phyloP scores from a whole-genome alignment of 345 rosid species.

The Firmiana major region DNA sequence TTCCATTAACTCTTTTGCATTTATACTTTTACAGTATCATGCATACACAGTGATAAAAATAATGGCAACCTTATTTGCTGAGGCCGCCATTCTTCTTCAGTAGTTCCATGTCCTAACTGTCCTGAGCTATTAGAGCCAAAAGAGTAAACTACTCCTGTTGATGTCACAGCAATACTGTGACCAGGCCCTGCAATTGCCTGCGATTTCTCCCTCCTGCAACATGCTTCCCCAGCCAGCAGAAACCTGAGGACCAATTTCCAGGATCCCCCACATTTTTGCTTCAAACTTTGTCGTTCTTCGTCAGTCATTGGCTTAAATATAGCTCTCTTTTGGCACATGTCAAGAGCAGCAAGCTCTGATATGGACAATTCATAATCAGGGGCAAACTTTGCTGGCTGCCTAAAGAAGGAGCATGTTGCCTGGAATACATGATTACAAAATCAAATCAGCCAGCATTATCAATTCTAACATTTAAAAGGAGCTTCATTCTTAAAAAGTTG shows the following conservation, averaged over 20 bases:
- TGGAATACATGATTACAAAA: conserved; percentile 42
- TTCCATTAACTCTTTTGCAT: conserved; percentile 37
- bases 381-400: conserved; percentile 82
- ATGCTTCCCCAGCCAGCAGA: conserved; percentile 76
- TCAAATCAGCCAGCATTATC: conserved; percentile 61
- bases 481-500: not conserved
- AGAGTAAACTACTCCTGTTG: conserved; percentile 69
- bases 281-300: conserved; percentile 60
- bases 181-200: conserved; percentile 98
- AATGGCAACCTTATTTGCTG: conserved; percentile 71
- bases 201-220: conserved; percentile 88
- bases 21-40: conserved; percentile 24
- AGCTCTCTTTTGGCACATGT: conserved; percentile 75
- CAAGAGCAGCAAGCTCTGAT: conserved; percentile 95
- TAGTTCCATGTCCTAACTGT: conserved; percentile 86
- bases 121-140: conserved; percentile 85
- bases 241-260: conserved; percentile 90
- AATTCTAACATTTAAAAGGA: conserved; percentile 31
- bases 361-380: conserved; percentile 78
- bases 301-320: conserved; percentile 73
- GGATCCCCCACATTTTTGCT: conserved; percentile 81
- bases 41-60: conserved; percentile 31
- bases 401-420: conserved; percentile 95
- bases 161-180: conserved; percentile 84
- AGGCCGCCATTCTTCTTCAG: conserved; percentile 85